Evolutionary conservation across 2,329 filamentous ascomycete species (phyloP).

Genomic region (Trichoderma lentiforme): DNA sequence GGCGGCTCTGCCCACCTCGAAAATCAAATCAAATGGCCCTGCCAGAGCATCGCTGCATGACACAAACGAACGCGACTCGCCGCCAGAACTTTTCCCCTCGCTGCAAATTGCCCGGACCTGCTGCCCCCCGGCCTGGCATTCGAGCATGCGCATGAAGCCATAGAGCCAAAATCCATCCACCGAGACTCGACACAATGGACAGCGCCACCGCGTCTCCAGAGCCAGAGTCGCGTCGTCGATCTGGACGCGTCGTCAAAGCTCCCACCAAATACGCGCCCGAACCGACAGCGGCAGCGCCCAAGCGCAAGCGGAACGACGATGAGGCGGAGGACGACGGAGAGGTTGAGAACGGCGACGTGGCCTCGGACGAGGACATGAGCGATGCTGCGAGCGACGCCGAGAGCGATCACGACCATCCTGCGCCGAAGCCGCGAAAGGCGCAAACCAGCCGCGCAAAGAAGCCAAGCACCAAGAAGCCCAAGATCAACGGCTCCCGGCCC

Average conservation of each 20-base stretch:
- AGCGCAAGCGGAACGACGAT: constrained; percentile 56
- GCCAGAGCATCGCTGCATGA: constrained; percentile 8
- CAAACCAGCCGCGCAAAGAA: constrained; percentile 49
- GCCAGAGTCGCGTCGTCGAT: constrained; percentile 58
- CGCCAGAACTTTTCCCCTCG: background rate
- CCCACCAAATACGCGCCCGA: constrained; percentile 60
- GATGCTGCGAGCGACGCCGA: constrained; percentile 45
- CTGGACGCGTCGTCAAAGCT: constrained; percentile 62
- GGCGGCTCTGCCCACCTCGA: constrained; percentile 15
- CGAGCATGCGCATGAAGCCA: constrained; percentile 5
- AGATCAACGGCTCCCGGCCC: constrained; percentile 54
- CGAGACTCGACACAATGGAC: constrained; percentile 37
- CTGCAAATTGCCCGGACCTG: background rate
- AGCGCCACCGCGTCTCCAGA: constrained; percentile 54
- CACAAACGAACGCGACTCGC: constrained; percentile 17
- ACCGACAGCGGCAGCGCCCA: constrained; percentile 40
- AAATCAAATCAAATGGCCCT: constrained; percentile 1
- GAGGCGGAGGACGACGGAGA: constrained; percentile 46
- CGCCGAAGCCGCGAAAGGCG: constrained; percentile 38
- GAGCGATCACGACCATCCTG: constrained; percentile 42
- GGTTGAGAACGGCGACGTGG: constrained; percentile 46
- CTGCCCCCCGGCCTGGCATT: constrained; percentile 7
- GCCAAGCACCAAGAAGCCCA: constrained; percentile 61
- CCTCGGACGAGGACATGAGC: constrained; percentile 45
- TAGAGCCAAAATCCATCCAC: background rate